Base-by-base conservation (phyloP, 2,329 filamentous ascomycete species). In the Mycosphaerella sp. region DNA sequence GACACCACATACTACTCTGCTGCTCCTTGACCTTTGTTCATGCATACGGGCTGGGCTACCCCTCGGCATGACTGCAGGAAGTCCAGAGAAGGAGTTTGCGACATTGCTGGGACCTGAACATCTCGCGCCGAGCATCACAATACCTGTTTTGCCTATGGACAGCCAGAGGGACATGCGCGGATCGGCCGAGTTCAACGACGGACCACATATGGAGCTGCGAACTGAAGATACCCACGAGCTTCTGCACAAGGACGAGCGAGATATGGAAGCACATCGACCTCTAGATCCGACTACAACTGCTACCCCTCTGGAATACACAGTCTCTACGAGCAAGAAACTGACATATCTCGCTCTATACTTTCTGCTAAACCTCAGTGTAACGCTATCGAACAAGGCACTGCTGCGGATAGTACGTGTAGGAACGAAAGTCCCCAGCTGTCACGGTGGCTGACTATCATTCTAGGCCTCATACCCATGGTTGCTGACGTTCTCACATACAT, bases 401-500 rank as follows among this genome's bases (percentile, higher is more conserved):
- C 66, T 81, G 49, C 51, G 53, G 35, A 55, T 79, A 73, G 60
- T 59, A 42, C 25, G 56, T 53, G 13, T 34, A 4, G 13, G 21
- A 25, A 25, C 6, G 21, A 25, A 25, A 25, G 21, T 6, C 21
- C 21, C 13, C 30, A 12, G 9, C 13, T 34, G 6, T 34, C 30
- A 34, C 30, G 2, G 30, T 34, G 30, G 10, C 30, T n/a, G 28
- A 25, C 25, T 16, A 17, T 36, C 12, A 4, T 32, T 32, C 44
- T 48, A 81, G 75, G 80, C 81, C 58, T 70, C 74, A 34, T 81
- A 79, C 61, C 80, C 80, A 39, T 83, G 79, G 76, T 74, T 83
- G 10, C 67, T 83, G 34, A 83, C 80, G 2, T 75, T 77, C 46
- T 69, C 81, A 12, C 80, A 84, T 59, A 73, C 80, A 8, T 71